Evolutionary conservation across 352 stramenopile species (phyloP), one percentile per base, ranked within the genome.

Genomic region (Aphanomyces cochlioides): DNA sequence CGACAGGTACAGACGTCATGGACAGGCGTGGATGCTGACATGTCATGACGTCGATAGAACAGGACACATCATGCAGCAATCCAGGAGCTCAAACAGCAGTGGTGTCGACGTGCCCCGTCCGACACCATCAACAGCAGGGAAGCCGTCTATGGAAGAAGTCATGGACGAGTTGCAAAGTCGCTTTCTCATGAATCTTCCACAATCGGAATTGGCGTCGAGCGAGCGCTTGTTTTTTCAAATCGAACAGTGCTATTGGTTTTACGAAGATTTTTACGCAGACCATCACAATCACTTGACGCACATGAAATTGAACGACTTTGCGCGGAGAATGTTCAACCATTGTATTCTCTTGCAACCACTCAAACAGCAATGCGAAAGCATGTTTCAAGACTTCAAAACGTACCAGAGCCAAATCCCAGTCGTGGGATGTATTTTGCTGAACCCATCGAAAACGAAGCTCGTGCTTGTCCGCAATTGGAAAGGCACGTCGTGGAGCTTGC

Each of bases 191-290:
- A 98, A 98, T 76, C 78, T 98, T 59, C 95, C 95, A 2, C 74
- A 77, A 41, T 91, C 83, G 43, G 93, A 98, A 78, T 77, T 98
- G 53, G 76, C 78, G 12, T 96, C 88, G 17, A 90, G 84, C 68
- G 89, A 97, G 77, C 90, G 93, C n/a, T 93, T 98, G 28, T 98
- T 98, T 79, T 98, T 98, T 80, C 95, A 98, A 81, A 92, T 98
- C 67, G 95, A 98, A 79, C 95, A 98, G 79, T 97, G 92, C 68
- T 98, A 93, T 75, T 98, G 95, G 95, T 98, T 98, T 80, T 98
- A 98, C 79, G 93, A 98, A 74, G 95, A 98, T 78, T 97, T 98
- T 74, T 96, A 98, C 75, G 95, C 92, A 73, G 95, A 98, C 78
- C 78, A 87, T 59, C 80, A 90, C 57, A 77, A 81, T 61, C 77